Percentiles rank a stretch among this genome's conserved stretches.
phyloP scores from a whole-genome alignment of 2,329 filamentous ascomycete species.

The Trichoderma atrobrunneum region DNA sequence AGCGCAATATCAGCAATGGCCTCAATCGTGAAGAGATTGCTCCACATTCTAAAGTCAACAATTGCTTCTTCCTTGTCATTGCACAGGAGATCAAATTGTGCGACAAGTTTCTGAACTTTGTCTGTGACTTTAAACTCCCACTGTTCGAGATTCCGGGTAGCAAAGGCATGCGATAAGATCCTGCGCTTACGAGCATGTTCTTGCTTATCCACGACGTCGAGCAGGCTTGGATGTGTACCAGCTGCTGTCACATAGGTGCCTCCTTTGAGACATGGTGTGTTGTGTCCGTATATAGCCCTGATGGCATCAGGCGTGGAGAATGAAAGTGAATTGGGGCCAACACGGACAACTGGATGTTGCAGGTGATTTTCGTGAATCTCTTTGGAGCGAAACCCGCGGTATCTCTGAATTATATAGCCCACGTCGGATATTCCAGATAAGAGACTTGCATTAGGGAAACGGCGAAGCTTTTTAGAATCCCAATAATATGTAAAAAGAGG shows the following conservation, averaged over 20 bases:
- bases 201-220: neutral
- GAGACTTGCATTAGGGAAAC: neutral
- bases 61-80: no score
- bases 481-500: neutral
- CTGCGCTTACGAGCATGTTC: neutral
- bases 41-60: neutral
- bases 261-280: neutral
- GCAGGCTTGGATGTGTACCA: neutral
- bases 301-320: neutral
- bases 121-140: neutral
- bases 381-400: neutral
- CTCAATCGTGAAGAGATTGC: neutral
- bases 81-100: neutral
- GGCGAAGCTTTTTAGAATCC: neutral
- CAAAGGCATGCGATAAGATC: neutral
- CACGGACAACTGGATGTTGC: neutral
- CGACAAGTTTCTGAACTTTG: neutral
- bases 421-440: neutral
- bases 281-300: neutral
- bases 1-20: neutral
- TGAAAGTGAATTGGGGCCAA: neutral
- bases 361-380: neutral
- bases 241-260: neutral
- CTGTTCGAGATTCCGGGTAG: neutral
- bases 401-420: neutral